Evolutionary conservation across 2,329 filamentous ascomycete species (phyloP).

Genomic region (Epichloe bromicola): DNA sequence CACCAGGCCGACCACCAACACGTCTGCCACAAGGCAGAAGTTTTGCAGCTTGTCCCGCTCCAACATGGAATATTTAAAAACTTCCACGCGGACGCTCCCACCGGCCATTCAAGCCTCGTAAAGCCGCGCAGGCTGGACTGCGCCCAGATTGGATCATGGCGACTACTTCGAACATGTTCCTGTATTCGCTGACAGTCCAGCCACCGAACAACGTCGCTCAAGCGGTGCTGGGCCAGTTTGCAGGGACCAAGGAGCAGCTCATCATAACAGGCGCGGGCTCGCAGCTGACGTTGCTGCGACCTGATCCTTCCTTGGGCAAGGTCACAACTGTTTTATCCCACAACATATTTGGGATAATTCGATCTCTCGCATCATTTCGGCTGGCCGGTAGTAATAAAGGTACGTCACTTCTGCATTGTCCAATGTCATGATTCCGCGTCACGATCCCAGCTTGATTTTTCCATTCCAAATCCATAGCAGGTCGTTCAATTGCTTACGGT

Average conservation of each 20-base stretch:
- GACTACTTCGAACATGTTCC: constrained; percentile 95
- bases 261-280: constrained; percentile 91
- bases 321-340: constrained; percentile 78
- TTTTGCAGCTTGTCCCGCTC: constrained; percentile 17
- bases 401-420: constrained; percentile 34
- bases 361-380: constrained; percentile 76
- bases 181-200: constrained; percentile 95
- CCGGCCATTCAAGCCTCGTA: constrained; percentile 16
- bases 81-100: constrained; percentile 8
- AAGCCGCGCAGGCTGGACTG: constrained; percentile 38
- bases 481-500: constrained; percentile 13
- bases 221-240: constrained; percentile 88
- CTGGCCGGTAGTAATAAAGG: constrained; percentile 92
- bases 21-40: constrained; percentile 11
- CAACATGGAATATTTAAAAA: constrained; percentile 8
- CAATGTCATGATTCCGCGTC: constrained; percentile 13
- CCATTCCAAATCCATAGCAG: not conserved
- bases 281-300: constrained; percentile 73
- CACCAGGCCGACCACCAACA: constrained; percentile 11
- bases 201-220: constrained; percentile 80
- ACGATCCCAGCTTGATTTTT: constrained; percentile 2
- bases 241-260: constrained; percentile 93
- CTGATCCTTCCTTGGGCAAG: constrained; percentile 74
- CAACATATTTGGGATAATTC: constrained; percentile 92
- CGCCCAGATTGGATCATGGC: constrained; percentile 57